Conservation (phyloP, 352 stramenopile species). For the Aphanomyces cochlioides region DNA sequence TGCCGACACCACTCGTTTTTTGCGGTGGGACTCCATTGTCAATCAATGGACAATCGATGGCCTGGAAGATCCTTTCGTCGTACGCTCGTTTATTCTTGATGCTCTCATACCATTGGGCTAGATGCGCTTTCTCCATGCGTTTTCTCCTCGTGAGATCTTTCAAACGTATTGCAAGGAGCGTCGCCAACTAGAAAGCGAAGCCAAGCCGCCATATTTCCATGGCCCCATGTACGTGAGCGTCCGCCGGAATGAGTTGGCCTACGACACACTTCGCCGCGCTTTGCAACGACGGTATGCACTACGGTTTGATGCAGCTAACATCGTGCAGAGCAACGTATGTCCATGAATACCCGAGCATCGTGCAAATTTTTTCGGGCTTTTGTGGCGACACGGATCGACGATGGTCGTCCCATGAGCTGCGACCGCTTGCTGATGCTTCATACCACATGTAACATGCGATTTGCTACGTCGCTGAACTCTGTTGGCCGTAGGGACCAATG, state of each 20-base stretch:
- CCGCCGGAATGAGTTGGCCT: neutral
- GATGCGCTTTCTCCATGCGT: slow-evolving; percentile 8
- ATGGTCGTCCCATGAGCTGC: slow-evolving; percentile 1
- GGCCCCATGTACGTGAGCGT: neutral
- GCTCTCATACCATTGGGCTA: neutral
- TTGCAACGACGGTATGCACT: neutral
- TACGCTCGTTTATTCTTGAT: neutral
- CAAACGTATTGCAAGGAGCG: neutral
- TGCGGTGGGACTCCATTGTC: neutral
- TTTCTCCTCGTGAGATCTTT: neutral
- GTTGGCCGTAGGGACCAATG: slow-evolving; percentile 16
- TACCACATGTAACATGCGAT: slow-evolving; percentile 18
- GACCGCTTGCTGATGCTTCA: slow-evolving; percentile 10
- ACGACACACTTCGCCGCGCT: neutral
- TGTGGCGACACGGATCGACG: neutral
- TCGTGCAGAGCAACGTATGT: slow-evolving; percentile 8
- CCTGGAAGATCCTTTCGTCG: neutral
- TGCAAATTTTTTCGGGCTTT: slow-evolving; percentile 7
- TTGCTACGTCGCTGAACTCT: neutral
- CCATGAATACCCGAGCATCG: slow-evolving; percentile 23
- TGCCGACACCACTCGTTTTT: neutral
- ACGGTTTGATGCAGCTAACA: neutral
- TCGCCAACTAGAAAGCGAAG: neutral
- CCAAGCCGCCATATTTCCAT: neutral
- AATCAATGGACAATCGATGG: neutral